Base-by-base conservation (phyloP, 306 rosid genomes). In the Cicer judaicum region DNA sequence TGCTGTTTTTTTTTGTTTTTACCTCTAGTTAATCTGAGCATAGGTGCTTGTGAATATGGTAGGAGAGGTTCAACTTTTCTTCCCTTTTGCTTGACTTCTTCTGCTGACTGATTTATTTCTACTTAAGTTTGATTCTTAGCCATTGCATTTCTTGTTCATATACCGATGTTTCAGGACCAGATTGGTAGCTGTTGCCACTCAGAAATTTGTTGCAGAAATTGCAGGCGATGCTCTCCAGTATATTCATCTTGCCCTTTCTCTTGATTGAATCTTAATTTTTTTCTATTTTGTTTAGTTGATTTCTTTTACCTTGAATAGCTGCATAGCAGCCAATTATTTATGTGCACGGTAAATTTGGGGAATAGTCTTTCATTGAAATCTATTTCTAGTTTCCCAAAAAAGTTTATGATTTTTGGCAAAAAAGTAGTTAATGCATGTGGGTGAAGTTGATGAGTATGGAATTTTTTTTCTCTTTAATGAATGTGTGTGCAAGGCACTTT, bases 201-300 rank as follows among this genome's bases (percentile, higher is more conserved):
- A 92, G 85, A 92, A 89, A 83, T 92, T 92, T 84, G 96, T 92
- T 39, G 92, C 91, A 34, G 97, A 89, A 81, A 91, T 92, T 77
- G 96, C 96, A 13, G 88, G 83, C 15, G 90, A 88, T 76, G 91
- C 92, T 52, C 93, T 89, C 70, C 88, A 76, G 93, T 88, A 89
- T 78, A 89, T 77, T 75, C 34, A 43, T 64, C 56, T 76, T 55
- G 14, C 38, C 75, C 24, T 10, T 16, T 50, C 47, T 19, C 10
- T 7, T 11, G 3, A 1, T 5, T 7, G 12, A 43, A 43, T 18
- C 38, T 54, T 3, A 70, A 21, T 68, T 24, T 24, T 24, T 42
- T 70, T 43, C 46, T 52, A 39, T 7, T 40, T 71, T 8, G 10
- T 60, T 41, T 38, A 6, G 64, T 65, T 53, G 2, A 15, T 29